Evolutionary conservation across 805 yeast species (phyloP), one percentile per base, ranked within the genome.

Genomic region (Hanseniaspora mollemarum): DNA sequence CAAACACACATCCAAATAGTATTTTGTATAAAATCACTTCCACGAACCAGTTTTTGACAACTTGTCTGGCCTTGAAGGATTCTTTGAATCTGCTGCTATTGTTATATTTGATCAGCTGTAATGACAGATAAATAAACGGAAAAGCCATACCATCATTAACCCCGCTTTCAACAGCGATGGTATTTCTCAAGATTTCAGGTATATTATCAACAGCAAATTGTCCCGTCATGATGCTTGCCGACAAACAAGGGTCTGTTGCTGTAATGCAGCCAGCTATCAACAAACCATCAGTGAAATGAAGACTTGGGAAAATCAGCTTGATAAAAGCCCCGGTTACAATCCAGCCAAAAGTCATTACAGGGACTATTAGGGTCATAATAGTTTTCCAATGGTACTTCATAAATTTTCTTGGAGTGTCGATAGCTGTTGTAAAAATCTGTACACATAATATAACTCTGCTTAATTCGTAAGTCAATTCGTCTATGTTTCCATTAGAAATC

Each of bases 131-230:
- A 72, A 85, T 83, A 61, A 87, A 87, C 0, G 96, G 96, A 61
- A 85, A 87, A 0, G 95, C 96, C 92, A 87, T 82, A 38, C 96
- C 96, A 62, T 87, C 96, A 64, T 87, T 87, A 62, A 95, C 83
- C 2, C 88, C 94, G 0, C 88, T 81, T 59, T 83, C 92, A 0
- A 92, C 90, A 28, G 85, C 74, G 25, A 84, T 67, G 43, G 85
- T 64, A 60, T 84, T 82, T 56, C 88, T 70, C 65, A 84, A 69
- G 64, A 83, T 92, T n/a, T 87, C 90, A 2, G 94, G 90, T 28
- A 85, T 88, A 42, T 49, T 36, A 43, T 92, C 71, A 58, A 74
- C 74, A 13, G 92, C 90, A 60, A 84, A 84, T 59, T 83, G 81
- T 46, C 92, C 90, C 59, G 84, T 95, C 10, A 87, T 95, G 33